A percentile compares a stretch with the other conserved stretches of the same genome.
These are phyloP conservation scores for Sporothrix pseudoabietina DNA, from an alignment of 2,329 filamentous ascomycete genomes.

Conservation along the genomic window DNA sequence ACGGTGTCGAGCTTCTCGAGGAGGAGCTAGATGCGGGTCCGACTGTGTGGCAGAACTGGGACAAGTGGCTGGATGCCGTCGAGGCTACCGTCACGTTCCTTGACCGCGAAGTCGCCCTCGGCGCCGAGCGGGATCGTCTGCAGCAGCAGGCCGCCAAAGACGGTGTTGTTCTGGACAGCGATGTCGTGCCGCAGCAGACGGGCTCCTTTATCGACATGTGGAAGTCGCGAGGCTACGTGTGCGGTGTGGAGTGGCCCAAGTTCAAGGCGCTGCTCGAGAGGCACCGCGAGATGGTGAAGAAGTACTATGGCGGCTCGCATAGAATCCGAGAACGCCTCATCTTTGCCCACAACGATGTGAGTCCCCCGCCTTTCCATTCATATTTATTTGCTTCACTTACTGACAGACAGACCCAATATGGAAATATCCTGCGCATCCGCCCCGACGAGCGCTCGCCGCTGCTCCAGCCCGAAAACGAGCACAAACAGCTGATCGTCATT, in stretches of 20 bases:
- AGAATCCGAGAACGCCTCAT: conserved; percentile 75
- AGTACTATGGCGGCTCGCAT: conserved; percentile 67
- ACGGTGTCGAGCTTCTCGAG: conserved; percentile 83
- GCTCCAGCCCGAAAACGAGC: conserved; percentile 84
- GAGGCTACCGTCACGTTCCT: conserved; percentile 59
- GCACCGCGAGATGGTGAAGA: conserved; percentile 74
- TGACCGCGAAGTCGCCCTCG: conserved; percentile 59
- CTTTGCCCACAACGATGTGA: conserved; percentile 96
- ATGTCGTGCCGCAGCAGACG: neutral
- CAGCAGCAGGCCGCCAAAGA: conserved; percentile 38
- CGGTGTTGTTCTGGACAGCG: neutral
- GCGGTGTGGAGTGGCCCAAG: conserved; percentile 77
- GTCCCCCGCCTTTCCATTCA: conserved; percentile 39
- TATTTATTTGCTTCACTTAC: neutral
- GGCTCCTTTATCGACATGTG: conserved; percentile 50
- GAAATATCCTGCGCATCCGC: conserved; percentile 81
- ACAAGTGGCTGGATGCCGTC: conserved; percentile 78
- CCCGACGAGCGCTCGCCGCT: conserved; percentile 79
- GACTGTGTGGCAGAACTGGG: conserved; percentile 90
- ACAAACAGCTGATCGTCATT: conserved; percentile 95
- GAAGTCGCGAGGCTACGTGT: conserved; percentile 74
- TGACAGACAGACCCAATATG: conserved; percentile 80
- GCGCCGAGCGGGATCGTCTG: conserved; percentile 8
- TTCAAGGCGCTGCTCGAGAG: conserved; percentile 76
- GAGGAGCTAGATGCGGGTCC: conserved; percentile 78